Evolutionary conservation across 345 rosid species (phyloP), one percentile per base, ranked within the genome.

Genomic region (Euclidium syriacum): DNA sequence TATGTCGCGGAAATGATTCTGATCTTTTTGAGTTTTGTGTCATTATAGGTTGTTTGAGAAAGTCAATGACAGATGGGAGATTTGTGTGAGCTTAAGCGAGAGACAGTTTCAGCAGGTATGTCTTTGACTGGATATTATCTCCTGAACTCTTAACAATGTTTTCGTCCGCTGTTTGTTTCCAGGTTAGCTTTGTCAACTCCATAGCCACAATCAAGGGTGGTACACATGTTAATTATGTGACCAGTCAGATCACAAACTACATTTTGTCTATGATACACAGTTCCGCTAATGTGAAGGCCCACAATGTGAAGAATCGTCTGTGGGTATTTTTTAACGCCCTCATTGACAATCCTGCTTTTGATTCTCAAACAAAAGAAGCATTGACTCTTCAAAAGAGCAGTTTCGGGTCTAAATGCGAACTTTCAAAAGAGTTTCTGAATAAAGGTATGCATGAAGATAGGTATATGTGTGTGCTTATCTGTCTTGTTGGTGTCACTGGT

Each of bases 271-370:
- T 75, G 77, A 80, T n/a, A n/a, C n/a, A 79, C 77, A 94, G 86
- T 75, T 86, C 53, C 68, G 92, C 91, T 20, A 90, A 86, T 62
- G 39, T 90, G 23, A 94, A 90, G 78, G 68, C 84, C 0, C 95
- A 87, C 64, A 84, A 84, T 49, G 99, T 88, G 47, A 94, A 88
- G 82, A 87, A 77, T 64, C 88, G 86, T 72, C 58, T 94, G 52
- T 94, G 99, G 99, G 95, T 94, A 30, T 94, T 94, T 78, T 97
- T 94, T 80, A 94, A 86, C 48, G 83, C 95, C 10, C 92, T 94
- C 51, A 86, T 94, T 77, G 99, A 90, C 79, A 94, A 94, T 64
- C 97, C 97, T 50, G 99, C 99, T 33, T 94, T 94, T 64, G 99
- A 94, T 75, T 94, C 99, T 57, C 99, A 94, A 81, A 94, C 99